A percentile compares a stretch with the other conserved stretches of the same genome.
Evolutionary conservation across 2,329 filamentous ascomycete species (phyloP).

Genomic region (Neofusicoccum cordaticola): DNA sequence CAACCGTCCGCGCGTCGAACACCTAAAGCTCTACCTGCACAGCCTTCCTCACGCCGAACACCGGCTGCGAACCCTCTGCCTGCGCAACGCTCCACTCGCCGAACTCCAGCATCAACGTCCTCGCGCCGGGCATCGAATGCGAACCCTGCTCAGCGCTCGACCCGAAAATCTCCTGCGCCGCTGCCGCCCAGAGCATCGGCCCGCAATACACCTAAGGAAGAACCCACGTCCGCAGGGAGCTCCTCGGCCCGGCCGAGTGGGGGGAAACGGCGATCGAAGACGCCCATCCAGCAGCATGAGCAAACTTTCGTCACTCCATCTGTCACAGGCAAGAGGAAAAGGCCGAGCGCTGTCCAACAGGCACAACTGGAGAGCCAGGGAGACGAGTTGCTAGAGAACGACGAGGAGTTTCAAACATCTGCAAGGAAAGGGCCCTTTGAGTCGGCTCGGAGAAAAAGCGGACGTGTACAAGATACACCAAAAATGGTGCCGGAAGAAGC

Average conservation of each 20-base stretch:
- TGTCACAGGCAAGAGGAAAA: constrained; percentile 9
- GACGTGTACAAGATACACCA: constrained; percentile 23
- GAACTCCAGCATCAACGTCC: constrained; percentile 20
- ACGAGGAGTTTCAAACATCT: constrained; percentile 24
- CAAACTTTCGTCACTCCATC: constrained; percentile 24
- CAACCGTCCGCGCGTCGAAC: constrained; percentile 24
- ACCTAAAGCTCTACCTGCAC: constrained; percentile 24
- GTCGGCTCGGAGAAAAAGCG: constrained; percentile 13
- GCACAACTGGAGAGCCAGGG: constrained; percentile 24
- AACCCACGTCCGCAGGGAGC: constrained; percentile 22
- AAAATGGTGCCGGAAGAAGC: constrained; percentile 24
- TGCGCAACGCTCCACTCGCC: neutral
- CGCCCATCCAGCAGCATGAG: constrained; percentile 25
- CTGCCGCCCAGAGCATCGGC: constrained; percentile 22
- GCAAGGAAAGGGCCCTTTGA: constrained; percentile 24
- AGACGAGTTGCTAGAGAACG: constrained; percentile 34
- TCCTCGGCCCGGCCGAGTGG: neutral
- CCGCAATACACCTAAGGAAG: constrained; percentile 27
- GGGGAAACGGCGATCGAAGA: neutral
- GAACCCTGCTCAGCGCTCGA: neutral
- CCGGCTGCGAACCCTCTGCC: neutral
- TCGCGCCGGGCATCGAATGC: constrained; percentile 10
- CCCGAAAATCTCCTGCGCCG: neutral
- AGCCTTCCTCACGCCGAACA: constrained; percentile 22
- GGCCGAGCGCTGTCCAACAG: constrained; percentile 14